phyloP scores from a whole-genome alignment of 2,329 filamentous ascomycete species.

The Fusarium setosum region DNA sequence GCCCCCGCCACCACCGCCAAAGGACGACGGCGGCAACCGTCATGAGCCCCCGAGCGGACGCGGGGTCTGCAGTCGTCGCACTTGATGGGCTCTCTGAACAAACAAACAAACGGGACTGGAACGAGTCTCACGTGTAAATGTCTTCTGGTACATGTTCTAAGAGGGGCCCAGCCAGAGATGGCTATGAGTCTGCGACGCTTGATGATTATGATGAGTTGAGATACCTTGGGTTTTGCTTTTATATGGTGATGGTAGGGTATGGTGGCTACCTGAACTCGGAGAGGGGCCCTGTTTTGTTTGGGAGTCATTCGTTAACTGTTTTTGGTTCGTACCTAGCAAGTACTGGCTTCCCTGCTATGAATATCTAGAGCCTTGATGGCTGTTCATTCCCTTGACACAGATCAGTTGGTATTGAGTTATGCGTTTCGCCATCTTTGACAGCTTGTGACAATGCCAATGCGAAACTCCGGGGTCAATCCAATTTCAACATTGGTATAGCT shows the following conservation, averaged over 20 bases:
- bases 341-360: background rate
- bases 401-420: too few species aligned
- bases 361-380: background rate
- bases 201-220: conserved; percentile 19
- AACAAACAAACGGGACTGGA: background rate
- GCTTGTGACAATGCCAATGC: too few species aligned
- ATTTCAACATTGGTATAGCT: too few species aligned
- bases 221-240: conserved; percentile 26
- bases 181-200: conserved; percentile 29
- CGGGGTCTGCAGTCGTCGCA: conserved; percentile 18
- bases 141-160: conserved; percentile 33
- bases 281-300: background rate
- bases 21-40: conserved; percentile 21
- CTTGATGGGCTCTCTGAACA: conserved; percentile 4
- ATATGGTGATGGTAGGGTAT: background rate
- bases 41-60: conserved; percentile 26
- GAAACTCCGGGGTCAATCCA: too few species aligned
- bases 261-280: background rate
- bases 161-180: conserved; percentile 22
- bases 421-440: too few species aligned
- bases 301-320: conserved; percentile 17
- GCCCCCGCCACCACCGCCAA: conserved; percentile 27
- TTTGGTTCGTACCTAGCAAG: background rate
- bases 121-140: conserved; percentile 26
- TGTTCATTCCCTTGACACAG: too few species aligned